Evolutionary conservation across 2,329 filamentous ascomycete genomes (phyloP), one percentile per base, ranked within the genome.

Genomic region (Aspergillus sp.): DNA sequence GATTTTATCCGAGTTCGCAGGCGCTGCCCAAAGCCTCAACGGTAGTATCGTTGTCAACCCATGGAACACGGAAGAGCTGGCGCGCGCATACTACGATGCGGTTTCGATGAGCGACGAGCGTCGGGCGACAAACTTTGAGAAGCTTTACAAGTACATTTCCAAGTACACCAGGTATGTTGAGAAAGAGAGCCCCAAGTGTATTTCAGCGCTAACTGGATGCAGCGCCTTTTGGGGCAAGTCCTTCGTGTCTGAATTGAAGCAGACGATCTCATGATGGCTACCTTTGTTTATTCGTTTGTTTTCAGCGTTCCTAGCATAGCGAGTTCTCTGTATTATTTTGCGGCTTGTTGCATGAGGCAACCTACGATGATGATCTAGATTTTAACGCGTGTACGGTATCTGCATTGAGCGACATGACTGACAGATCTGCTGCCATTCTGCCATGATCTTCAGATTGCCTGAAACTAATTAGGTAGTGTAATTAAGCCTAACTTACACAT

Each of bases 21-120:
- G 92, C 24, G 92, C 92, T 3, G 92, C 92, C 0, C 92, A 96
- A 73, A 93, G 88, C 52, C 81, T 96, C 54, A 95, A 94, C 62
- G 92, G 92, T 54, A 90, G 89, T 60, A 79, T 96, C 49, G 89
- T 96, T 50, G 89, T 96, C 65, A 96, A 96, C 73, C 92, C 92
- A 1, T 96, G 92, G 92, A 96, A 96, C 70, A 96, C 90, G 0
- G 91, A 96, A 68, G 92, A 96, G 71, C 79, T 96, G n/a, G 90
- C 92, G 45, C 88, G 90, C 63, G 89, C 91, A 4, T 90, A 96
- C 60, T 88, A 95, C 70, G 90, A 95, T 58, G 89, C 92, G n/a
- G 90, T 96, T 36, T 95, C 90, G 51, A 95, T 96, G 89, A 86
- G 85, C 49, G 84, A 90, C 16, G 90, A 95, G 72, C 87, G 91